These are phyloP conservation scores for Neurospora crassa DNA, from an alignment of 2,329 filamentous ascomycete genomes.

Conservation along the genomic window DNA sequence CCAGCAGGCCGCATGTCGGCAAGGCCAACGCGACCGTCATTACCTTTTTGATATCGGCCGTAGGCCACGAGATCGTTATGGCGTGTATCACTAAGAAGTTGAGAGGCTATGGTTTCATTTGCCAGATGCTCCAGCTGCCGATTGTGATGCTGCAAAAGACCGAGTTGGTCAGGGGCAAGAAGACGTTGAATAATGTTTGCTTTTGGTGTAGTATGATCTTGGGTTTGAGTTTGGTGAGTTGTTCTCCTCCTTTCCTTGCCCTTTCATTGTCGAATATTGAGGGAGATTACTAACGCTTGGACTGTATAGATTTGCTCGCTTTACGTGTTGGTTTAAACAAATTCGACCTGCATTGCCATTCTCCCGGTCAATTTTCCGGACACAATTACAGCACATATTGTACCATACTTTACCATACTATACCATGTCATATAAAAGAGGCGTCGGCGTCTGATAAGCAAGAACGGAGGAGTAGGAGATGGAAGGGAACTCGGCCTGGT, in stretches of 20 bases:
- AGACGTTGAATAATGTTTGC: conserved; percentile 76
- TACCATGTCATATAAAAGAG: not conserved
- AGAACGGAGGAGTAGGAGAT: not conserved
- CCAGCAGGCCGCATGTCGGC: conserved; percentile 67
- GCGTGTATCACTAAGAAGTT: conserved; percentile 97
- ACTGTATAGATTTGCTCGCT: conserved; percentile 39
- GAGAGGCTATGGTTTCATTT: conserved; percentile 83
- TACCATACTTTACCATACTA: not conserved
- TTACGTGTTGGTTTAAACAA: conserved; percentile 38
- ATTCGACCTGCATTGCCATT: not conserved
- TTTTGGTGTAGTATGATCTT: conserved; percentile 92
- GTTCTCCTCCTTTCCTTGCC: conserved; percentile 1
- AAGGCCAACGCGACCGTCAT: conserved; percentile 71
- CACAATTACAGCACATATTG: not conserved
- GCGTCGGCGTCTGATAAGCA: not conserved
- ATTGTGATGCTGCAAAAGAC: conserved; percentile 88
- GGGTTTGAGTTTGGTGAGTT: conserved; percentile 66
- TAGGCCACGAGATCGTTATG: conserved; percentile 94
- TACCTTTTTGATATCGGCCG: conserved; percentile 81
- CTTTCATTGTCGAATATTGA: not conserved
- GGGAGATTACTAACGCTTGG: not conserved
- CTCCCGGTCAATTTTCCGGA: not conserved
- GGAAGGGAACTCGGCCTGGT: not conserved
- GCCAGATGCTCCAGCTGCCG: conserved; percentile 94
- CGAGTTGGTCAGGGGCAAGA: conserved; percentile 61